phyloP scores from a whole-genome alignment of 371 early-diverging fungal genomes.

The Mucor plumbeus region DNA sequence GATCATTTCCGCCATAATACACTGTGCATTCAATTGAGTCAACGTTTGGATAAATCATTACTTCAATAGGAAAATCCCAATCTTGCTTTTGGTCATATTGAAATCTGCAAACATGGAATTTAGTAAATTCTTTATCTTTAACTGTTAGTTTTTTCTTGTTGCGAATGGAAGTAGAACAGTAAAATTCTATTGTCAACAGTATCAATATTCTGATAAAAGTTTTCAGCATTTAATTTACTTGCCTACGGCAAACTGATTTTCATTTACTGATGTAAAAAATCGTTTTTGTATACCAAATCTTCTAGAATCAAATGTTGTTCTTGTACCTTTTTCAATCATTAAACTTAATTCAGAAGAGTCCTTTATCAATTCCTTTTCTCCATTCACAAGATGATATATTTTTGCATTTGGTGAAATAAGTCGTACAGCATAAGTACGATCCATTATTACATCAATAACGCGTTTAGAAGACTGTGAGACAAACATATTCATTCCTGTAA shows the following conservation, averaged over 20 bases:
- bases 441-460: background rate
- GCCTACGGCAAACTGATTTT: background rate
- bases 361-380: background rate
- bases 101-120: background rate
- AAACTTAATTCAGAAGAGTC: background rate
- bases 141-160: background rate
- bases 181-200: background rate
- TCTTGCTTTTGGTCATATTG: background rate
- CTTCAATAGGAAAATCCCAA: background rate
- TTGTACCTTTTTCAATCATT: background rate
- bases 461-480: background rate
- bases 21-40: background rate
- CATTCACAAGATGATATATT: background rate
- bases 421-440: background rate
- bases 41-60: background rate
- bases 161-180: background rate
- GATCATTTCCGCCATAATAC: background rate
- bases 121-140: background rate
- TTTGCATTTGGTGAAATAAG: background rate
- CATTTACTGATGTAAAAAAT: background rate
- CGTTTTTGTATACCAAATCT: background rate
- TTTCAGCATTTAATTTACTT: background rate
- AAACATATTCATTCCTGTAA: background rate
- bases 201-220: too few relatives aligned
- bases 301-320: background rate